Evolutionary conservation across 2,329 filamentous ascomycete species (phyloP).

Genomic region (Albifimbria verrucaria): DNA sequence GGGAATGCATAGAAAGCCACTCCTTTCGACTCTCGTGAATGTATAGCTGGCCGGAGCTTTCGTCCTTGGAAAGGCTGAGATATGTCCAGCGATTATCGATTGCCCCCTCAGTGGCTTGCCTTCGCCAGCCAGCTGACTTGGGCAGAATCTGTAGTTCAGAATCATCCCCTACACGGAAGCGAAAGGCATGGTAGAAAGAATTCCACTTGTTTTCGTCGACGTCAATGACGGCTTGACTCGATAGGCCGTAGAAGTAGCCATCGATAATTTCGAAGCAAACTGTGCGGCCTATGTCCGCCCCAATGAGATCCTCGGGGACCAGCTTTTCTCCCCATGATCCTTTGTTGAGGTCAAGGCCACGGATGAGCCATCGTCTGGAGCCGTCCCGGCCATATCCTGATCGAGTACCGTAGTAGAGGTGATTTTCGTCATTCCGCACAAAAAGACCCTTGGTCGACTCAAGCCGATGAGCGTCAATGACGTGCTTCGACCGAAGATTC

Average conservation of each 20-base stretch:
- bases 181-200: conserved; percentile 66
- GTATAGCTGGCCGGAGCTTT: conserved; percentile 52
- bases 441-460: conserved; percentile 56
- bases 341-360: conserved; percentile 45
- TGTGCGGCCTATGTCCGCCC: conserved; percentile 62
- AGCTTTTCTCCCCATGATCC: conserved; percentile 40
- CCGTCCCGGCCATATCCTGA: conserved; percentile 51
- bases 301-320: conserved; percentile 56
- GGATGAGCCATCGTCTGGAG: conserved; percentile 60
- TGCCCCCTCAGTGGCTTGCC: conserved; percentile 65
- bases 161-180: conserved; percentile 51
- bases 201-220: conserved; percentile 63
- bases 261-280: conserved; percentile 71
- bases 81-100: conserved; percentile 74
- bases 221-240: conserved; percentile 61
- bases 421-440: conserved; percentile 59
- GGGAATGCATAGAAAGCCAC: conserved; percentile 53
- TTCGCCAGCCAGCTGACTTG: conserved; percentile 50
- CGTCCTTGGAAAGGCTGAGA: conserved; percentile 59
- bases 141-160: conserved; percentile 40
- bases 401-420: conserved; percentile 66
- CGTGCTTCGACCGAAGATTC: conserved; percentile 35
- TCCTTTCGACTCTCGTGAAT: conserved; percentile 69
- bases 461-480: conserved; percentile 40
- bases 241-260: conserved; percentile 65